Percentiles rank a stretch among this genome's conserved stretches.
Conservation (phyloP, 1,284 basidiomycete genomes). For the Ceratobasidium sp. region DNA sequence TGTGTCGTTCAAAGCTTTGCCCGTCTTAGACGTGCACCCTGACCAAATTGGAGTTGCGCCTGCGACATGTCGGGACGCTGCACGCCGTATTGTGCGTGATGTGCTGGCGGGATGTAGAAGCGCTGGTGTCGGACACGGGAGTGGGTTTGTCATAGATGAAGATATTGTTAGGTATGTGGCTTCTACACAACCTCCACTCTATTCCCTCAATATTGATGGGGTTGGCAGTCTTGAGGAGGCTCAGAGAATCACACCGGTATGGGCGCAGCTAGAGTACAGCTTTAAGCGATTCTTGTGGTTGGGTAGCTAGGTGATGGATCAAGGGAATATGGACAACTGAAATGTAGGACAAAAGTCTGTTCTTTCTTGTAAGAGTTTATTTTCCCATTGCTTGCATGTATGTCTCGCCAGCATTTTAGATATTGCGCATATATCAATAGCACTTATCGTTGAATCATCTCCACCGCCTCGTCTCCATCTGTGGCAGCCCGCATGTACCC, state of each 20-base stretch:
- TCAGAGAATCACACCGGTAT: constrained; percentile 82
- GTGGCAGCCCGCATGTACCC: constrained; percentile 83
- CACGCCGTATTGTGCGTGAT: constrained; percentile 77
- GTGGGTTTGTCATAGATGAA: constrained; percentile 70
- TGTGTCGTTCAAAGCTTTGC: constrained; percentile 82
- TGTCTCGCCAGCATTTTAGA: constrained; percentile 5
- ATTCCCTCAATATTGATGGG: constrained; percentile 47
- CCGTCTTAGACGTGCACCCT: constrained; percentile 57
- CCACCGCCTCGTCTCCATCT: constrained; percentile 76
- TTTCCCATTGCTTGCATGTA: not conserved
- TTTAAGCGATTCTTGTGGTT: constrained; percentile 90
- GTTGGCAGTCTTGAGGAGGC: constrained; percentile 78
- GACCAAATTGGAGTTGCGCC: constrained; percentile 34
- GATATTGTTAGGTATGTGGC: constrained; percentile 83
- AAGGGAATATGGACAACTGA: not conserved
- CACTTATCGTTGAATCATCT: constrained; percentile 64
- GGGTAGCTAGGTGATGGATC: constrained; percentile 65
- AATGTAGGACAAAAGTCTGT: not conserved
- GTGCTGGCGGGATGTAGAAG: constrained; percentile 78
- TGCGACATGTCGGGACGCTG: constrained; percentile 80
- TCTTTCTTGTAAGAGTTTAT: too few species aligned
- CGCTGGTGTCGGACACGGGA: constrained; percentile 63
- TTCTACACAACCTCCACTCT: constrained; percentile 3
- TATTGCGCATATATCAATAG: not conserved
- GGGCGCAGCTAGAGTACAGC: constrained; percentile 91